Percentiles rank a stretch among this genome's conserved stretches.
These are phyloP conservation scores for Entomortierella beljakovae DNA, from an alignment of 192 early-diverging fungal species.

Conservation along the genomic window DNA sequence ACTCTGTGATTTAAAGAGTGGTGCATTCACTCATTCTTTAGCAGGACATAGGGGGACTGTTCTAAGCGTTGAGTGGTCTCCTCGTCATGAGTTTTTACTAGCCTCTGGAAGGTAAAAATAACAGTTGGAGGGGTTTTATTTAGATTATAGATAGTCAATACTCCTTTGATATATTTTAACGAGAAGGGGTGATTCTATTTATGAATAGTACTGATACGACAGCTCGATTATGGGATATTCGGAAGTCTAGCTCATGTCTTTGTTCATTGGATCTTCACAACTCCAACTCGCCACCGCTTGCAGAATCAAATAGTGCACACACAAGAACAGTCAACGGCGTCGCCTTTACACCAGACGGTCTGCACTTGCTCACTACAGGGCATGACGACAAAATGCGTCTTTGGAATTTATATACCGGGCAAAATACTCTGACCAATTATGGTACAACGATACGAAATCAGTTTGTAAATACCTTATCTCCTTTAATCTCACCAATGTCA, in stretches of 20 bases:
- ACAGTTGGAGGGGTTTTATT: no score
- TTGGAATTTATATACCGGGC: constrained; percentile 71
- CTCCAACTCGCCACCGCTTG: constrained; percentile 40
- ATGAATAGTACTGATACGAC: constrained; percentile 68
- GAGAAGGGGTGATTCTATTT: no score
- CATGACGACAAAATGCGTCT: constrained; percentile 72
- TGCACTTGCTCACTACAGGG: constrained; percentile 66
- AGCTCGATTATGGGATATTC: constrained; percentile 87
- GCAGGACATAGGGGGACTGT: constrained; percentile 72
- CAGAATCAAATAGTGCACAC: constrained; percentile 63
- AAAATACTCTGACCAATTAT: constrained; percentile 62
- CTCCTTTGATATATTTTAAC: no score
- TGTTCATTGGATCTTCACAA: constrained; percentile 72
- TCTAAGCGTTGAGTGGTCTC: constrained; percentile 80
- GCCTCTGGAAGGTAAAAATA: constrained; percentile 77
- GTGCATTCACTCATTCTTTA: constrained; percentile 66
- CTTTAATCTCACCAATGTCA: constrained; percentile 44
- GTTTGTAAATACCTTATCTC: constrained; percentile 28
- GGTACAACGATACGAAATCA: constrained; percentile 41
- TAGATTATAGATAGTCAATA: no score
- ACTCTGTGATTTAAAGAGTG: constrained; percentile 82
- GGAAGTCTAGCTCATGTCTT: constrained; percentile 76
- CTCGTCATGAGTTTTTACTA: constrained; percentile 72
- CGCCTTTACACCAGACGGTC: constrained; percentile 70
- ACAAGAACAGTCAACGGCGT: constrained; percentile 73